A percentile compares a stretch with the other conserved stretches of the same genome.
phyloP scores from a whole-genome alignment of 2,329 filamentous ascomycete species.

The Microdochium trichocladiopsis region DNA sequence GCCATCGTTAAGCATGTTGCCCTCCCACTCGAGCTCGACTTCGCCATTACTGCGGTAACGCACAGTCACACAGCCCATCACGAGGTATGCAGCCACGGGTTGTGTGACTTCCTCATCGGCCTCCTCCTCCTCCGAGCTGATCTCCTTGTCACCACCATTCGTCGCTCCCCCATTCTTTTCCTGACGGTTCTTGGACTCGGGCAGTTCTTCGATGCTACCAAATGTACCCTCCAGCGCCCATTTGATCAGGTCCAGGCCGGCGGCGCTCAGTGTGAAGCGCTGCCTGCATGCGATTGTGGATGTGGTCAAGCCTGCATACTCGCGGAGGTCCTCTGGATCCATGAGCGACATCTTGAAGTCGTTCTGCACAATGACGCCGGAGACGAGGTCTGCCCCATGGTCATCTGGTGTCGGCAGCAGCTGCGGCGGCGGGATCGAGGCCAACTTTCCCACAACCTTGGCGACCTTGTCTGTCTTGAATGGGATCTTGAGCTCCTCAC shows the following conservation, averaged over 20 bases:
- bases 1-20: slow-evolving; percentile 94
- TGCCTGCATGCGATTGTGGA: slow-evolving; percentile 93
- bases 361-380: slow-evolving; percentile 90
- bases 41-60: slow-evolving; percentile 70
- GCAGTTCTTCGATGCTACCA: slow-evolving; percentile 69
- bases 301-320: slow-evolving; percentile 94
- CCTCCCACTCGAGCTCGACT: slow-evolving; percentile 93
- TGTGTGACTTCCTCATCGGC: slow-evolving; percentile 58
- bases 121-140: slow-evolving; percentile 36
- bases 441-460: slow-evolving; percentile 92
- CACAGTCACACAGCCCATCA: slow-evolving; percentile 91
- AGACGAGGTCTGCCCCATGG: slow-evolving; percentile 52
- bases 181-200: slow-evolving; percentile 39
- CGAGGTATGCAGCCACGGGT: slow-evolving; percentile 50
- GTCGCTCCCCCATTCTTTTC: slow-evolving; percentile 26
- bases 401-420: slow-evolving; percentile 21
- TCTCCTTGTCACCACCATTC: slow-evolving; percentile 28
- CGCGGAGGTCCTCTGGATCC: slow-evolving; percentile 90
- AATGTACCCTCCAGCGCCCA: slow-evolving; percentile 96
- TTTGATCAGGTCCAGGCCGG: slow-evolving; percentile 81
- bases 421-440: slow-evolving; percentile 66
- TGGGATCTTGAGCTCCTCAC: slow-evolving; percentile 88
- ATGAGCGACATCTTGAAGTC: slow-evolving; percentile 97
- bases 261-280: slow-evolving; percentile 78
- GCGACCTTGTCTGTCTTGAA: slow-evolving; percentile 94